phyloP scores from a whole-genome alignment of 106 monocot genomes.

The Cymbidium sinense region DNA sequence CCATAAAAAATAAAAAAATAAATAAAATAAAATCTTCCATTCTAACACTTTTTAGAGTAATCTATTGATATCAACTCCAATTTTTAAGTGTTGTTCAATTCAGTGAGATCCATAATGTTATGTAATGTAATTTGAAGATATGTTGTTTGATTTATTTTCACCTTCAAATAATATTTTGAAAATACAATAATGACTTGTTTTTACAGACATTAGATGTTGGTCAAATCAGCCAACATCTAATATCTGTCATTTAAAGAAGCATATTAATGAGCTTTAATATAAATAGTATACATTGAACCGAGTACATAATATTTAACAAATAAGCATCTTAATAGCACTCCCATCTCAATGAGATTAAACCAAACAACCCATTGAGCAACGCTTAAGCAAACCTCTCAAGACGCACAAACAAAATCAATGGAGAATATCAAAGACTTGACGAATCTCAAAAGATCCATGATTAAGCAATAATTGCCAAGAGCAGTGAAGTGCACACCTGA shows the following conservation, averaged over 20 bases:
- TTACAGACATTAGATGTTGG: too few species aligned
- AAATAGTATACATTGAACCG: too few species aligned
- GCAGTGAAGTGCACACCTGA: slow-evolving; percentile 13
- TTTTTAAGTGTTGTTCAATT: background rate
- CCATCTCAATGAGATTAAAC: background rate
- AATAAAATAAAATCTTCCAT: background rate
- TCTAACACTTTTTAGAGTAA: background rate
- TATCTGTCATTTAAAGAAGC: too few species aligned
- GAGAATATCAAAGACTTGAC: background rate
- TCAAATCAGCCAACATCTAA: too few species aligned
- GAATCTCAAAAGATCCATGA: background rate
- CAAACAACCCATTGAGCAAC: background rate
- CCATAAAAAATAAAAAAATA: too few species aligned
- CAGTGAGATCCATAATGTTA: background rate
- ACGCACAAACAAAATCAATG: background rate
- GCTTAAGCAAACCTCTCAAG: background rate
- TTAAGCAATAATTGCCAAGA: background rate
- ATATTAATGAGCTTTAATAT: too few species aligned
- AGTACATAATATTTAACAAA: too few species aligned
- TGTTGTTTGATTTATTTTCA: background rate
- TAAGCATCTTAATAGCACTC: too few species aligned
- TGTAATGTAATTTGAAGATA: background rate
- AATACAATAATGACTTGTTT: too few species aligned
- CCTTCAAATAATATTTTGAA: too few species aligned
- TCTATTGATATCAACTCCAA: background rate